These are phyloP conservation scores for Acorus calamus DNA, from an alignment of 106 monocot species.

Conservation along the genomic window DNA sequence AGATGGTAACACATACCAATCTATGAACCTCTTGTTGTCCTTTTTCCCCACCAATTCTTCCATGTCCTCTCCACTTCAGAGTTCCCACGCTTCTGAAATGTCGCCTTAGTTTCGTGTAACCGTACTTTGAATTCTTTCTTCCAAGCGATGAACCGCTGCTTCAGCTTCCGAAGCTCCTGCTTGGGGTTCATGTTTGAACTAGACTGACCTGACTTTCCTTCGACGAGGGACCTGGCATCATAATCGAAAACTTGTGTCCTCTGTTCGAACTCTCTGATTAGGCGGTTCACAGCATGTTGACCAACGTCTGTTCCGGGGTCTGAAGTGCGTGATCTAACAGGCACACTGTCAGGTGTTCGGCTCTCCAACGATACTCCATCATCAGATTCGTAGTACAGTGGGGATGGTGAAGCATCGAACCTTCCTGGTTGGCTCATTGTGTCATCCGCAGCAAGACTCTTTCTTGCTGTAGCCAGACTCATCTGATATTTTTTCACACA, in stretches of 20 bases:
- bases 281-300: conserved; percentile 22
- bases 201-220: conserved; percentile 36
- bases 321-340: conserved; percentile 15
- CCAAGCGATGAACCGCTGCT: conserved; percentile 55
- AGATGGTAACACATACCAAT: too few species aligned
- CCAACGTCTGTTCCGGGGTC: conserved; percentile 13
- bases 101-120: conserved; percentile 48
- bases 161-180: conserved; percentile 67
- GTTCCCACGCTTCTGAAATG: conserved; percentile 42
- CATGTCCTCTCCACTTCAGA: conserved; percentile 16
- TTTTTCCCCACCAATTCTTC: conserved; percentile 55
- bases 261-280: conserved; percentile 71
- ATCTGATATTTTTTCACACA: conserved; percentile 19
- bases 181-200: conserved; percentile 25
- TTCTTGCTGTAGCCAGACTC: conserved; percentile 70
- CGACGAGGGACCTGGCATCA: conserved; percentile 43
- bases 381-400: conserved; percentile 41
- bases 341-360: conserved; percentile 38
- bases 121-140: conserved; percentile 66
- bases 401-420: conserved; percentile 20
- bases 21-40: not conserved
- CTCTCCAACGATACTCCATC: conserved; percentile 26
- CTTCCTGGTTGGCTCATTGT: conserved; percentile 10
- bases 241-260: conserved; percentile 48
- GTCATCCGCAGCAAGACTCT: conserved; percentile 42